These are phyloP conservation scores for Plasmodium sp. DNA, from an alignment of 169 alveolate species.

Conservation along the genomic window DNA sequence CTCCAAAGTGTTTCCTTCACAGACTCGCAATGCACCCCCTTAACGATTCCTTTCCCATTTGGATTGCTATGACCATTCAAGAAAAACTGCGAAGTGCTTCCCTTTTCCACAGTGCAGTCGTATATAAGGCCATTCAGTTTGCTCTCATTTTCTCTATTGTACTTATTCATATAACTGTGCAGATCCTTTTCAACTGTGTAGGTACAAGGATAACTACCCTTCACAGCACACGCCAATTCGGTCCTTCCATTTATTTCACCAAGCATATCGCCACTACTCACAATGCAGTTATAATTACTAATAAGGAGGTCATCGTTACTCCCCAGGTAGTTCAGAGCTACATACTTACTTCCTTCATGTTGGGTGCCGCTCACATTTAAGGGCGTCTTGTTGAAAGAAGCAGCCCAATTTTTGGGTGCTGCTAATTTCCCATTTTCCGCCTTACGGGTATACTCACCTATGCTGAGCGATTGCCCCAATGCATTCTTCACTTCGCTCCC, in stretches of 20 bases:
- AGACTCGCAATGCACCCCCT: background rate
- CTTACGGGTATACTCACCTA: background rate
- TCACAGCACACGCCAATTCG: background rate
- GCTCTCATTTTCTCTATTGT: slow-evolving; percentile 6
- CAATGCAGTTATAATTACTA: background rate
- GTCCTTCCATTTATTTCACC: background rate
- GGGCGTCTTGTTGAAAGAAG: background rate
- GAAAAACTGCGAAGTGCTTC: background rate
- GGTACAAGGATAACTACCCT: background rate
- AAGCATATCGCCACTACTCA: background rate
- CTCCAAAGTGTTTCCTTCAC: background rate
- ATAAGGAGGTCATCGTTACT: slow-evolving; percentile 26
- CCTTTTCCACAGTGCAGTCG: background rate
- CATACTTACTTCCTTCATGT: background rate
- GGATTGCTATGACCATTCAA: background rate
- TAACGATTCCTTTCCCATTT: background rate
- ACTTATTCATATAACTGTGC: slow-evolving; percentile 22
- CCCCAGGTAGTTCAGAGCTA: background rate
- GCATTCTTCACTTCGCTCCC: background rate
- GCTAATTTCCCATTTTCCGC: background rate
- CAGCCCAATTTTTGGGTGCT: background rate
- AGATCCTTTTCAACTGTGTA: slow-evolving; percentile 3
- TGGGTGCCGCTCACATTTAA: background rate
- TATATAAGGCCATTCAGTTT: slow-evolving; percentile 8
- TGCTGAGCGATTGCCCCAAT: background rate